Conservation (phyloP, 768 basidiomycete genomes). For the Macrolepiota fuliginosa region DNA sequence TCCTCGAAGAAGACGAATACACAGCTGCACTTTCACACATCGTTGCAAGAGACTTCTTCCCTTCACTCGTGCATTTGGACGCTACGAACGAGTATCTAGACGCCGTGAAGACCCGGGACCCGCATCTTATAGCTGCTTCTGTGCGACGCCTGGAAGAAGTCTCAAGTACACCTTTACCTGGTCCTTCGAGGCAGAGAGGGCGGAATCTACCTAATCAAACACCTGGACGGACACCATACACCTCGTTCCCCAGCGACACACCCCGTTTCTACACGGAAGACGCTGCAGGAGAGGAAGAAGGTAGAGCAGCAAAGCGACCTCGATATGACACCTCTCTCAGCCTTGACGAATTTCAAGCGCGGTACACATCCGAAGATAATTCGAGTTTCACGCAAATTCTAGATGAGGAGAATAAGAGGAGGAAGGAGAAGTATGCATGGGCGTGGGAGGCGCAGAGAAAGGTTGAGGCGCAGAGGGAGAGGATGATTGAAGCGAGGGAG, state of each 20-base stretch:
- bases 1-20: slow-evolving; percentile 94
- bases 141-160: slow-evolving; percentile 72
- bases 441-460: slow-evolving; percentile 90
- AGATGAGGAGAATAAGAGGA: slow-evolving; percentile 80
- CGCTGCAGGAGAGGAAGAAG: slow-evolving; percentile 22
- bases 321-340: slow-evolving; percentile 61
- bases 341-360: slow-evolving; percentile 85
- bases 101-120: slow-evolving; percentile 74
- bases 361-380: slow-evolving; percentile 96
- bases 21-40: slow-evolving; percentile 86
- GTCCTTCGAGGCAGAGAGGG: slow-evolving; percentile 25
- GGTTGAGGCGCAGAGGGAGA: slow-evolving; percentile 66
- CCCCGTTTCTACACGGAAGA: slow-evolving; percentile 41
- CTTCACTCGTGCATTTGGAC: slow-evolving; percentile 85
- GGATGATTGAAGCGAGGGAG: slow-evolving; percentile 67
- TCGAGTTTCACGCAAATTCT: slow-evolving; percentile 93
- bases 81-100: slow-evolving; percentile 86
- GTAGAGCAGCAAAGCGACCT: slow-evolving; percentile 49
- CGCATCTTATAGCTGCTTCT: slow-evolving; percentile 70
- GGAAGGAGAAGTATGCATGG: slow-evolving; percentile 85
- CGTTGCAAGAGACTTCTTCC: slow-evolving; percentile 98
- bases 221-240: slow-evolving; percentile 69
- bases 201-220: slow-evolving; percentile 32
- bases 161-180: slow-evolving; percentile 43
- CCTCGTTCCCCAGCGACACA: slow-evolving; percentile 58